Conservation (phyloP, 805 yeast species). For the Ogataea dorogensis region DNA sequence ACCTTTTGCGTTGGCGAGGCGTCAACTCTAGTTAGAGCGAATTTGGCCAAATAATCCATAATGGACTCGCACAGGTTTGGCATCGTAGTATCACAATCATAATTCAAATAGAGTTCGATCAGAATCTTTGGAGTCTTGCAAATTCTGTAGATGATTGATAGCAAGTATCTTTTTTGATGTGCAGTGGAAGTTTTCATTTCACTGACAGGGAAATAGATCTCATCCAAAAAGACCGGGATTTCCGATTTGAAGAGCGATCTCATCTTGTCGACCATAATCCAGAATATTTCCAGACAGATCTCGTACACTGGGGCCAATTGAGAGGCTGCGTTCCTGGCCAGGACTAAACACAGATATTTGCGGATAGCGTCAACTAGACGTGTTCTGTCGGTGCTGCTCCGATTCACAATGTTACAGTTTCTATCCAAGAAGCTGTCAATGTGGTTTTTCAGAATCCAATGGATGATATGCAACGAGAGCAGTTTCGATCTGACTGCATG, state of each 20-base stretch:
- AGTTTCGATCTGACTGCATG: conserved; percentile 91
- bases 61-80: conserved; percentile 84
- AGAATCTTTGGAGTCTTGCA: conserved; percentile 87
- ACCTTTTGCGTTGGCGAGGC: conserved; percentile 67
- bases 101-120: conserved; percentile 90
- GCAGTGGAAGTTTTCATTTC: conserved; percentile 89
- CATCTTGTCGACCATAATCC: conserved; percentile 80
- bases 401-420: conserved; percentile 50
- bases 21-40: conserved; percentile 68
- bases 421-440: conserved; percentile 73
- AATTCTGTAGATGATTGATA: conserved; percentile 75
- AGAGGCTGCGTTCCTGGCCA: conserved; percentile 91
- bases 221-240: conserved; percentile 89
- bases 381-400: conserved; percentile 51
- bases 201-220: conserved; percentile 89
- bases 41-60: conserved; percentile 72
- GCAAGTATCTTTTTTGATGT: conserved; percentile 87
- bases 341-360: conserved; percentile 76
- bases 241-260: conserved; percentile 89
- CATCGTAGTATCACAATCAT: conserved; percentile 84
- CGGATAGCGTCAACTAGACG: conserved; percentile 75
- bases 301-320: conserved; percentile 90
- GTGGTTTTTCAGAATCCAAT: conserved; percentile 80
- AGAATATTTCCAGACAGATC: conserved; percentile 86
- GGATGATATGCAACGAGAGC: conserved; percentile 82